phyloP scores from a whole-genome alignment of 371 early-diverging fungal genomes.

The Actinomortierella ambigua region DNA sequence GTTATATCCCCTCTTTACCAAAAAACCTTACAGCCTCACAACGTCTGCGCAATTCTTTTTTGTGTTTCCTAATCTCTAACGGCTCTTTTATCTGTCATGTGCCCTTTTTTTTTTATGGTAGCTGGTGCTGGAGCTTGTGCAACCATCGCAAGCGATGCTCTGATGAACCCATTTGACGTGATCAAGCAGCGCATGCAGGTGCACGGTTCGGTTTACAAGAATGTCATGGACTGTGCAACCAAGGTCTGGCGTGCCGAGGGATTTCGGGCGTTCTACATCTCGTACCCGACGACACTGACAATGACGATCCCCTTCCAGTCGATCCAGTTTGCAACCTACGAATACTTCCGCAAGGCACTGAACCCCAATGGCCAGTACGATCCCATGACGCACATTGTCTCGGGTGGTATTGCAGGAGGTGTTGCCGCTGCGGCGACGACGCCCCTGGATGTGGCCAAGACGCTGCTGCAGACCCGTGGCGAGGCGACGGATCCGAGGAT shows the following conservation, averaged over 20 bases:
- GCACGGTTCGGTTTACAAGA: constrained; percentile 62
- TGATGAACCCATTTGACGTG: constrained; percentile 97
- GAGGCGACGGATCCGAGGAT: constrained; percentile 70
- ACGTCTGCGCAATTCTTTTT: no score
- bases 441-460: constrained; percentile 94
- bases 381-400: constrained; percentile 82
- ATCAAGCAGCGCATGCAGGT: constrained; percentile 95
- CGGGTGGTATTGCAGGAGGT: constrained; percentile 92
- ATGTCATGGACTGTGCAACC: constrained; percentile 69
- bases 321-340: constrained; percentile 91
- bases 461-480: constrained; percentile 91
- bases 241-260: constrained; percentile 77
- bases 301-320: constrained; percentile 94
- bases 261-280: constrained; percentile 84
- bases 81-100: constrained; percentile 1
- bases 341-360: constrained; percentile 73
- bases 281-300: constrained; percentile 88
- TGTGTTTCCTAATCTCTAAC: no score
- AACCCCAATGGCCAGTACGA: constrained; percentile 83
- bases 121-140: constrained; percentile 91
- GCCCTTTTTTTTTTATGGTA: constrained; percentile 17
- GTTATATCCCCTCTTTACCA: neutral
- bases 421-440: constrained; percentile 90
- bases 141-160: constrained; percentile 84
- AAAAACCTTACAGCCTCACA: no score